A percentile compares a stretch with the other conserved stretches of the same genome.
Evolutionary conservation across 768 basidiomycete species (phyloP).

Genomic region (Tulasnella sp.): DNA sequence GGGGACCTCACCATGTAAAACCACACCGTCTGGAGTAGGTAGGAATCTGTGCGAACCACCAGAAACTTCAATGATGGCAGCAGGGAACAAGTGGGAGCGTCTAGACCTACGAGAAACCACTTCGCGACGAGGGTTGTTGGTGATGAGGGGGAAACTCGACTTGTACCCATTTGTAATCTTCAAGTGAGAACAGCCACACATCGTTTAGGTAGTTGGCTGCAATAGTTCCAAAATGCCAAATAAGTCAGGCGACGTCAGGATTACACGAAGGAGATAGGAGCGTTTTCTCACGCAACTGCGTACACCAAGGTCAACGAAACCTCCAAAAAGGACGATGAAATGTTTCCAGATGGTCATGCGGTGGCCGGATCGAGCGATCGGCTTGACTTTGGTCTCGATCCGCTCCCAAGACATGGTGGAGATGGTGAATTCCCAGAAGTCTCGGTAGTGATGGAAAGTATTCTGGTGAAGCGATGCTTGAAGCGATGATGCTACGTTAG

Average conservation of each 20-base stretch:
- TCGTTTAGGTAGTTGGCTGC: slow-evolving; percentile 74
- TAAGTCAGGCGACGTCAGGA: not conserved
- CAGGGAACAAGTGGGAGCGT: not conserved
- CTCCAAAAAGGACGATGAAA: slow-evolving; percentile 75
- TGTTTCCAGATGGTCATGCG: slow-evolving; percentile 87
- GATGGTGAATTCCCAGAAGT: slow-evolving; percentile 77
- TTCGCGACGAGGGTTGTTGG: slow-evolving; percentile 66
- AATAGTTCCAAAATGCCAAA: not conserved
- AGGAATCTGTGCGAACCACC: slow-evolving; percentile 69
- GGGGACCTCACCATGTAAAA: slow-evolving; percentile 53
- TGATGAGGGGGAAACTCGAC: slow-evolving; percentile 65
- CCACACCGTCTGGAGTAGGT: slow-evolving; percentile 61
- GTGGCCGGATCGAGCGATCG: slow-evolving; percentile 63
- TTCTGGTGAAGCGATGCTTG: slow-evolving; percentile 77
- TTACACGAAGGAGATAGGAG: no score
- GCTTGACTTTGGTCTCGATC: slow-evolving; percentile 74
- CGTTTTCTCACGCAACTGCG: slow-evolving; percentile 43
- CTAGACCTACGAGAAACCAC: slow-evolving; percentile 22
- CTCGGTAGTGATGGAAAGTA: slow-evolving; percentile 61
- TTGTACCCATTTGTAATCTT: slow-evolving; percentile 78
- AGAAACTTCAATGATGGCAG: not conserved
- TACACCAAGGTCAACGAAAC: slow-evolving; percentile 80
- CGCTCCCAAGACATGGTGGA: slow-evolving; percentile 72
- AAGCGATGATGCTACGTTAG: slow-evolving; percentile 51
- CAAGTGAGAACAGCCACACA: slow-evolving; percentile 75